phyloP scores from a whole-genome alignment of 2,329 filamentous ascomycete genomes.

The Colletotrichum sp. region DNA sequence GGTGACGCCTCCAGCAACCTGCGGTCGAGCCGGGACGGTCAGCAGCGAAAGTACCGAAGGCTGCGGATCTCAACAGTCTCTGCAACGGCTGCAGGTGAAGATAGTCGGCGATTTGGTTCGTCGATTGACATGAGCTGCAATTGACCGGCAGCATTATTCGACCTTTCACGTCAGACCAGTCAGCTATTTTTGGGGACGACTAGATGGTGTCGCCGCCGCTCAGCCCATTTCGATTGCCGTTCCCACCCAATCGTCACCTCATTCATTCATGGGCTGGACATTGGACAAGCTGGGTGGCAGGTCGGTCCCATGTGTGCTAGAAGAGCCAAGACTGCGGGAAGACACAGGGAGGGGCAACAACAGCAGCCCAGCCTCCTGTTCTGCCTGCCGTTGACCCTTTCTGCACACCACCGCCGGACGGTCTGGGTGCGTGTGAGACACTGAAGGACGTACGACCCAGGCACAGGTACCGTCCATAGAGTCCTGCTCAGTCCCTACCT shows the following conservation, averaged over 20 bases:
- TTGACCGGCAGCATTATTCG: neutral
- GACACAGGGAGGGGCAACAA: neutral
- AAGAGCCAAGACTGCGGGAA: neutral
- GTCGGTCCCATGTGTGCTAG: neutral
- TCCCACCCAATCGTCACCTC: slow-evolving; percentile 2
- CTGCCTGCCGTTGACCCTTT: neutral
- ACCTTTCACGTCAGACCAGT: neutral
- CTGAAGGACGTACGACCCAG: neutral
- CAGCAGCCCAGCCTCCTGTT: neutral
- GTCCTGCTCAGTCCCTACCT: neutral
- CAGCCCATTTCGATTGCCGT: neutral
- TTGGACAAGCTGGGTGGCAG: neutral
- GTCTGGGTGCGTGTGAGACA: neutral
- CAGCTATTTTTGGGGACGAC: slow-evolving; percentile 1
- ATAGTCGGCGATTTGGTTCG: neutral
- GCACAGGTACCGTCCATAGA: neutral
- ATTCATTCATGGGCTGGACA: neutral
- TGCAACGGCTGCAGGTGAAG: neutral
- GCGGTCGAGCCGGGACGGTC: neutral
- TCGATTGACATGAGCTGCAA: neutral
- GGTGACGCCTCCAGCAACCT: neutral
- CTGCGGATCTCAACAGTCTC: neutral
- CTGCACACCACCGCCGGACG: neutral
- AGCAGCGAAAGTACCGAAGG: neutral
- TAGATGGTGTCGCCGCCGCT: neutral